A percentile compares a stretch with the other conserved stretches of the same genome.
Evolutionary conservation across 1,284 basidiomycete genomes (phyloP).

Genomic region (Anthracocystis setariae): DNA sequence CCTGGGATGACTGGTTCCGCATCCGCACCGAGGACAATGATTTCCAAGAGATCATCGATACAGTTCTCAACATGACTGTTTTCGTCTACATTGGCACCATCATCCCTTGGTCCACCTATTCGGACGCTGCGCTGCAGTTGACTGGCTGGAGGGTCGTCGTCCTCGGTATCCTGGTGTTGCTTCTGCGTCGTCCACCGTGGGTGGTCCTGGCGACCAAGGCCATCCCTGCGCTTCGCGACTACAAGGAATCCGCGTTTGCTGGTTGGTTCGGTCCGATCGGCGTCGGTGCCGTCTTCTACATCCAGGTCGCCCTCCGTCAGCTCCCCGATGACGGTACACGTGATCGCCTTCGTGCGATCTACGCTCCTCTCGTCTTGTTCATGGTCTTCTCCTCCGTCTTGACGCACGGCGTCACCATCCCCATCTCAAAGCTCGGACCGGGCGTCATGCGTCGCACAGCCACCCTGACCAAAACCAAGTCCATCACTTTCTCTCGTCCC

Average conservation of each 20-base stretch:
- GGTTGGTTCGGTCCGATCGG: slow-evolving; percentile 68
- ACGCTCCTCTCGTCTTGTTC: slow-evolving; percentile 71
- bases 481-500: slow-evolving; percentile 39
- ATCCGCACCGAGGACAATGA: slow-evolving; percentile 71
- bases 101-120: slow-evolving; percentile 63
- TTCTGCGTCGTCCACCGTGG: slow-evolving; percentile 63
- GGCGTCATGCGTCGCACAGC: slow-evolving; percentile 52
- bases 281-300: slow-evolving; percentile 70
- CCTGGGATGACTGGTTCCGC: slow-evolving; percentile 70
- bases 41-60: slow-evolving; percentile 73
- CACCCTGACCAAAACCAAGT: slow-evolving; percentile 38
- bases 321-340: slow-evolving; percentile 69
- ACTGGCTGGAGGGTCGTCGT: slow-evolving; percentile 63
- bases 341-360: slow-evolving; percentile 67
- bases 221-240: slow-evolving; percentile 59
- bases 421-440: slow-evolving; percentile 62
- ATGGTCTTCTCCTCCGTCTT: slow-evolving; percentile 71
- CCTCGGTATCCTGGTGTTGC: slow-evolving; percentile 56
- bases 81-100: slow-evolving; percentile 70
- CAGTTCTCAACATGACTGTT: slow-evolving; percentile 70
- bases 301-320: slow-evolving; percentile 70
- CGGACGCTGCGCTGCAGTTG: slow-evolving; percentile 46
- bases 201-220: slow-evolving; percentile 54
- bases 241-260: slow-evolving; percentile 59
- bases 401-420: slow-evolving; percentile 69